Percentiles rank a stretch among this genome's conserved stretches.
Evolutionary conservation across 805 yeast genomes (phyloP).

Genomic region (Saccharomycopsis fibuligera): DNA sequence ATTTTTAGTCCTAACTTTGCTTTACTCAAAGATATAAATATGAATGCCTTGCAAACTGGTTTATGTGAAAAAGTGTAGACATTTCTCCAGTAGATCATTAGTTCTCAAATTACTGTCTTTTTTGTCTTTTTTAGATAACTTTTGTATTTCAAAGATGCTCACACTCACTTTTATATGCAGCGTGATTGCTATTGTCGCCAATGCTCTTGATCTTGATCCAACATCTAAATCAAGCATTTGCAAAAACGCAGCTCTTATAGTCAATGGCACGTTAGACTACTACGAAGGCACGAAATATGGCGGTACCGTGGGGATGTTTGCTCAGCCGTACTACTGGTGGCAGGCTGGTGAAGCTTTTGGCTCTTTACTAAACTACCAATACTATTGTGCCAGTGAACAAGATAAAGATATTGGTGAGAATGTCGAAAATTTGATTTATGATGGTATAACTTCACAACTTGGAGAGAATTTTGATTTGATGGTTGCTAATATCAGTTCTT

Average conservation of each 20-base stretch:
- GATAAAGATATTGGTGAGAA: slow-evolving; percentile 29
- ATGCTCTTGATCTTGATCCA: slow-evolving; percentile 31
- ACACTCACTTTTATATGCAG: no score
- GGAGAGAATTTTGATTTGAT: slow-evolving; percentile 37
- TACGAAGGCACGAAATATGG: slow-evolving; percentile 38
- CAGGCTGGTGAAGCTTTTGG: slow-evolving; percentile 47
- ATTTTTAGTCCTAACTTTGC: no score
- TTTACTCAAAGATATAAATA: no score
- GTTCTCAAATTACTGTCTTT: no score
- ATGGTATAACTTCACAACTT: slow-evolving; percentile 39
- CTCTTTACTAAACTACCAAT: slow-evolving; percentile 36
- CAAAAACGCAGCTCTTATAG: slow-evolving; percentile 32
- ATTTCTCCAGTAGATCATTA: no score
- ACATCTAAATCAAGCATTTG: slow-evolving; percentile 31
- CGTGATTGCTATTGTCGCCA: not conserved
- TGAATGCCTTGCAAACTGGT: no score
- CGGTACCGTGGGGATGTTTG: slow-evolving; percentile 42
- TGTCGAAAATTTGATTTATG: slow-evolving; percentile 28
- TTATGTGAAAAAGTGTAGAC: no score
- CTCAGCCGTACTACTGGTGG: slow-evolving; percentile 47
- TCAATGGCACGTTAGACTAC: slow-evolving; percentile 39
- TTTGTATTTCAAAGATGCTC: no score
- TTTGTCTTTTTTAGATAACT: no score
- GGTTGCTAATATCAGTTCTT: slow-evolving; percentile 40
- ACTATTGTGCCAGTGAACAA: slow-evolving; percentile 27